These are phyloP conservation scores for Aspergillus clavatus DNA, from an alignment of 2,329 filamentous ascomycete genomes.

Conservation along the genomic window DNA sequence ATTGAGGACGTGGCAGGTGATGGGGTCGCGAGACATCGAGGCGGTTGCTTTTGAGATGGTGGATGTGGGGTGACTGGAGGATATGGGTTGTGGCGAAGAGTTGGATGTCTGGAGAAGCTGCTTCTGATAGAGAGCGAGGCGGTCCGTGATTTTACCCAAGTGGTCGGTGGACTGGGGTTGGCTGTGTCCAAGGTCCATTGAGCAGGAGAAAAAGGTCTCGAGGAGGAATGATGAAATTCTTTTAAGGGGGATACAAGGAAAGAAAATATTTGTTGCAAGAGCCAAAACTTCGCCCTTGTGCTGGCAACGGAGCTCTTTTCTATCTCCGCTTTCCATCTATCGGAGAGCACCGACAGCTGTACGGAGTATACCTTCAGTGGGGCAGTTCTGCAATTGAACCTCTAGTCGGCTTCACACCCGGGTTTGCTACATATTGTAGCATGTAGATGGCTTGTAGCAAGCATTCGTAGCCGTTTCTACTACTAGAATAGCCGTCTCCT, in stretches of 20 bases:
- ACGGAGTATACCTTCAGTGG: conserved; percentile 22
- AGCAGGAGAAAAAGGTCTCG: conserved; percentile 8
- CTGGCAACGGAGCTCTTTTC: conserved; percentile 11
- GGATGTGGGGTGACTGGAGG: conserved; percentile 11
- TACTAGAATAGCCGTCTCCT: no score
- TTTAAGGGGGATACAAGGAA: neutral
- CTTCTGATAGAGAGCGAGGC: conserved; percentile 32
- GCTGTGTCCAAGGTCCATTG: conserved; percentile 21
- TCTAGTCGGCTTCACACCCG: neutral
- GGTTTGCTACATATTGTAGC: neutral
- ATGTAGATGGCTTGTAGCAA: no score
- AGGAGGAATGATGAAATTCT: neutral
- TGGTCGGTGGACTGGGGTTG: conserved; percentile 13
- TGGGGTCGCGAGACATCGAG: conserved; percentile 41
- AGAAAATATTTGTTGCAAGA: neutral
- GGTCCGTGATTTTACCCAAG: conserved; percentile 25
- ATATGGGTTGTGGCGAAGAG: conserved; percentile 8
- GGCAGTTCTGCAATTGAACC: conserved; percentile 1
- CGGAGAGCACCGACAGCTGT: conserved; percentile 34
- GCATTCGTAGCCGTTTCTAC: no score
- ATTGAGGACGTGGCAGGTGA: conserved; percentile 50
- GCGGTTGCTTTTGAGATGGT: conserved; percentile 10
- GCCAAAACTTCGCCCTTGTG: neutral
- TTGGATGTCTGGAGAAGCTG: conserved; percentile 20
- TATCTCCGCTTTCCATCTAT: conserved; percentile 22